A percentile compares a stretch with the other conserved stretches of the same genome.
These are phyloP conservation scores for Thelephora aurantiotincta DNA, from an alignment of 768 basidiomycete species.

Conservation along the genomic window DNA sequence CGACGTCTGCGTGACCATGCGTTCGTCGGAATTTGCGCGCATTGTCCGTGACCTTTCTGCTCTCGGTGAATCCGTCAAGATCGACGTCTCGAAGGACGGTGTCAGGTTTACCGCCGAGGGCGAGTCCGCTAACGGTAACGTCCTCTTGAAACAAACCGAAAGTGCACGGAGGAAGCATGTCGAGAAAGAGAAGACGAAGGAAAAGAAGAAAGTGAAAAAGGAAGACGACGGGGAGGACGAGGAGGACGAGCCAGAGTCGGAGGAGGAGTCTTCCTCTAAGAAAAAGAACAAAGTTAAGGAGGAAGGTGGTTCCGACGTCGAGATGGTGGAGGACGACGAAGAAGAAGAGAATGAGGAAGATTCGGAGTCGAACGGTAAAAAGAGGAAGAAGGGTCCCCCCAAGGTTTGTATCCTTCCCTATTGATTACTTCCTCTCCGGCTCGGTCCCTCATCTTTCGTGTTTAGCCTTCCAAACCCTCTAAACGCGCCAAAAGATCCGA, in stretches of 20 bases:
- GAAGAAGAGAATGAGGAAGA: constrained; percentile 21
- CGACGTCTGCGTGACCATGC: constrained; percentile 83
- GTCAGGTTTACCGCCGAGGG: constrained; percentile 88
- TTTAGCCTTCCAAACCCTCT: constrained; percentile 24
- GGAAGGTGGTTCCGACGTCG: constrained; percentile 22
- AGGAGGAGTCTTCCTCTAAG: constrained; percentile 29
- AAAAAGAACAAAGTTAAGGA: constrained; percentile 29
- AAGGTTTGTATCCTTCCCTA: constrained; percentile 25
- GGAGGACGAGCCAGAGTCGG: constrained; percentile 21
- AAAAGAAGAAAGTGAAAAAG: constrained; percentile 29
- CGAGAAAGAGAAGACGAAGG: constrained; percentile 29
- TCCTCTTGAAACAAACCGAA: constrained; percentile 69
- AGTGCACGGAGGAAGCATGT: constrained; percentile 27
- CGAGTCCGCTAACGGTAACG: constrained; percentile 83
- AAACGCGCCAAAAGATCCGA: constrained; percentile 44
- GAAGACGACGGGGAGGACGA: constrained; percentile 41
- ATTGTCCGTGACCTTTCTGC: constrained; percentile 86
- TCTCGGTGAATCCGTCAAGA: constrained; percentile 88
- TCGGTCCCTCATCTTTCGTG: background rate
- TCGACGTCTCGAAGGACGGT: constrained; percentile 93
- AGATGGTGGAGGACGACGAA: constrained; percentile 17
- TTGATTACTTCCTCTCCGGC: background rate
- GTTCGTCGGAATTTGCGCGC: constrained; percentile 74
- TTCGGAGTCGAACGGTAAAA: constrained; percentile 30
- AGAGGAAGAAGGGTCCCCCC: constrained; percentile 44